These are phyloP conservation scores for Hymenoscyphus repandus DNA, from an alignment of 2,329 filamentous ascomycete species.

Conservation along the genomic window DNA sequence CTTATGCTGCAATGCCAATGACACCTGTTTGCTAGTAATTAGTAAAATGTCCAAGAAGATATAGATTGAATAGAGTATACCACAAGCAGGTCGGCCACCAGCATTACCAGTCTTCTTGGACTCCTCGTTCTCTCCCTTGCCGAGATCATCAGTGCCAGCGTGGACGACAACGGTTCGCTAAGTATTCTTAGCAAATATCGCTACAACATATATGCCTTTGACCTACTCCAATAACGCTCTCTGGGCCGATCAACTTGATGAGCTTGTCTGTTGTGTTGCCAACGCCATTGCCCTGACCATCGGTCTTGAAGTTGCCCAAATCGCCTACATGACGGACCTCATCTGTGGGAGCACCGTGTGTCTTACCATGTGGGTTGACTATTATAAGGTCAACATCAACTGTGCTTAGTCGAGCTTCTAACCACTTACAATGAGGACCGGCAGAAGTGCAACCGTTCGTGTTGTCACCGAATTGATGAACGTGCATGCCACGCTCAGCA, in stretches of 20 bases:
- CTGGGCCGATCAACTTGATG: slow-evolving; percentile 91
- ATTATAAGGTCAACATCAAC: slow-evolving; percentile 14
- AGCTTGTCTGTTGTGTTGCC: slow-evolving; percentile 75
- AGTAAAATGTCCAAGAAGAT: slow-evolving; percentile 1
- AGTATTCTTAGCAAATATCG: slow-evolving; percentile 21
- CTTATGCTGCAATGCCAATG: slow-evolving; percentile 78
- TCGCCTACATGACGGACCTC: slow-evolving; percentile 91
- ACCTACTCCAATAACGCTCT: slow-evolving; percentile 88
- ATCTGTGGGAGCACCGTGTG: slow-evolving; percentile 82
- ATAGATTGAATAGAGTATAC: slow-evolving; percentile 44
- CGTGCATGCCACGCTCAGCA: slow-evolving; percentile 95
- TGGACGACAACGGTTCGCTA: slow-evolving; percentile 94
- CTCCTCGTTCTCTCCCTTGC: slow-evolving; percentile 86
- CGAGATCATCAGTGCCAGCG: slow-evolving; percentile 92
- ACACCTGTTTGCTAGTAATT: slow-evolving; percentile 51
- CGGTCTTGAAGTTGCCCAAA: slow-evolving; percentile 94
- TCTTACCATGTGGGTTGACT: slow-evolving; percentile 96
- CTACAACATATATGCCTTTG: background rate
- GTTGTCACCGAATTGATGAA: slow-evolving; percentile 99
- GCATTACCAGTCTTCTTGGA: slow-evolving; percentile 99
- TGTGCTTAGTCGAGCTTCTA: slow-evolving; percentile 2
- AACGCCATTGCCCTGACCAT: slow-evolving; percentile 84
- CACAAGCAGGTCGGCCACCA: slow-evolving; percentile 87
- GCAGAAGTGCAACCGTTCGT: slow-evolving; percentile 99
- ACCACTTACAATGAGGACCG: slow-evolving; percentile 83